phyloP scores from a whole-genome alignment of 2,329 filamentous ascomycete species.

The Fusarium oligoseptatum region DNA sequence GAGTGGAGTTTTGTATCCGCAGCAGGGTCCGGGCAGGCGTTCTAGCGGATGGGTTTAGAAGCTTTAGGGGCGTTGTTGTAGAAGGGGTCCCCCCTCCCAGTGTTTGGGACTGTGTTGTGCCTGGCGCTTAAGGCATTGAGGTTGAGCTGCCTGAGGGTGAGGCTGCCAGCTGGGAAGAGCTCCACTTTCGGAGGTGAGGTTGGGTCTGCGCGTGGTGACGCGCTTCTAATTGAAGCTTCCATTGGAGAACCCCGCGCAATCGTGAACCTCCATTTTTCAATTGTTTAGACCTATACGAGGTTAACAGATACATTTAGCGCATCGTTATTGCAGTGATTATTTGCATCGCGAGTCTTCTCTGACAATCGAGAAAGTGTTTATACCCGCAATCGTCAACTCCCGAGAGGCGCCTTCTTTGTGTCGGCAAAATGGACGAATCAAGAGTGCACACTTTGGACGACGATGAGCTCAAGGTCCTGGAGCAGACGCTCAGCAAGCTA shows the following conservation, averaged over 20 bases:
- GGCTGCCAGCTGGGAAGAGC: not conserved
- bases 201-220: conserved; percentile 9
- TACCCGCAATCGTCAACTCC: not conserved
- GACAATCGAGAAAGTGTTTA: not conserved
- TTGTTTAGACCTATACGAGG: not conserved
- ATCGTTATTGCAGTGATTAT: not conserved
- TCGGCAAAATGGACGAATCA: conserved; percentile 37
- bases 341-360: not conserved
- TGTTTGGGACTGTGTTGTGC: conserved; percentile 2
- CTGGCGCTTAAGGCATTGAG: conserved; percentile 8
- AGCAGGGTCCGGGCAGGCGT: conserved; percentile 20
- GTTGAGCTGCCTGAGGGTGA: not conserved
- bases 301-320: not conserved
- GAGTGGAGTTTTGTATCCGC: conserved; percentile 16
- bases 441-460: conserved; percentile 53
- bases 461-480: conserved; percentile 76
- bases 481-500: conserved; percentile 77
- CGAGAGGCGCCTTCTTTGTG: not conserved
- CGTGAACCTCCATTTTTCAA: not conserved
- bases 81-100: not conserved
- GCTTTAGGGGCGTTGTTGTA: conserved; percentile 31
- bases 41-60: conserved; percentile 27
- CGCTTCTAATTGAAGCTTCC: conserved; percentile 27
- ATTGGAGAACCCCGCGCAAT: conserved; percentile 26
- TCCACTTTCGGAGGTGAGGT: not conserved